A percentile compares a stretch with the other conserved stretches of the same genome.
Conservation (phyloP, 2,329 filamentous ascomycete genomes). For the Pyrenophora tritici-repentis region DNA sequence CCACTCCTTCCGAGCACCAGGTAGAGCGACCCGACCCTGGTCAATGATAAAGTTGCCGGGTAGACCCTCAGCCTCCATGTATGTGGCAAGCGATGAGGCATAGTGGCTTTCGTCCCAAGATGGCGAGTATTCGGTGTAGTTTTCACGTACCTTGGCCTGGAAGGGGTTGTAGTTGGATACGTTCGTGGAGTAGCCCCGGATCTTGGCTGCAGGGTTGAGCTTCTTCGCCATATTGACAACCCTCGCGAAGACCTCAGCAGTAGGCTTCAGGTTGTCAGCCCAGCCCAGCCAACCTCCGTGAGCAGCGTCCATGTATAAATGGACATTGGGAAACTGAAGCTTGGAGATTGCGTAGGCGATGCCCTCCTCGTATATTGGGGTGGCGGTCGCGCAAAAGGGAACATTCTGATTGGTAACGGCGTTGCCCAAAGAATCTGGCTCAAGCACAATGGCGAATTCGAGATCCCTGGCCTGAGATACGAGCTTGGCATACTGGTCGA, state of each 20-base stretch:
- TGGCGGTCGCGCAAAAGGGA: conserved; percentile 29
- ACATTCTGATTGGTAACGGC: conserved; percentile 35
- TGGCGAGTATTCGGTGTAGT: conserved; percentile 32
- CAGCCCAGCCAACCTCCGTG: conserved; percentile 40
- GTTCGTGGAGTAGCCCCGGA: conserved; percentile 35
- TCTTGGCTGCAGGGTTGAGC: conserved; percentile 27
- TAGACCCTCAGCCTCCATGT: conserved; percentile 30
- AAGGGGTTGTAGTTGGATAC: conserved; percentile 38
- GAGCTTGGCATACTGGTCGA: conserved; percentile 34
- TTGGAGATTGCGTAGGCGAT: conserved; percentile 38
- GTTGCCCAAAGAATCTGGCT: conserved; percentile 37
- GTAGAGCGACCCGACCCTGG: conserved; percentile 32
- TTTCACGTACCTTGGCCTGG: conserved; percentile 28
- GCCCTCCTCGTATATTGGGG: conserved; percentile 35
- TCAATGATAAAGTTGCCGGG: conserved; percentile 37
- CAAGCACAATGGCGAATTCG: conserved; percentile 38
- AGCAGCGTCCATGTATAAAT: conserved; percentile 38
- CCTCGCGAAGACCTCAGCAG: conserved; percentile 30
- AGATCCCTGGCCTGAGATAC: conserved; percentile 31
- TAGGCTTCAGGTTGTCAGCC: conserved; percentile 36
- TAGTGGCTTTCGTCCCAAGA: conserved; percentile 36
- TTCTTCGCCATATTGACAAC: conserved; percentile 32
- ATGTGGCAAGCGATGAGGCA: conserved; percentile 24
- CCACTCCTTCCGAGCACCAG: conserved; percentile 32
- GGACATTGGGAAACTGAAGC: conserved; percentile 34